Conservation (phyloP, 2,329 filamentous ascomycete genomes). For the Colletotrichum paranaense region DNA sequence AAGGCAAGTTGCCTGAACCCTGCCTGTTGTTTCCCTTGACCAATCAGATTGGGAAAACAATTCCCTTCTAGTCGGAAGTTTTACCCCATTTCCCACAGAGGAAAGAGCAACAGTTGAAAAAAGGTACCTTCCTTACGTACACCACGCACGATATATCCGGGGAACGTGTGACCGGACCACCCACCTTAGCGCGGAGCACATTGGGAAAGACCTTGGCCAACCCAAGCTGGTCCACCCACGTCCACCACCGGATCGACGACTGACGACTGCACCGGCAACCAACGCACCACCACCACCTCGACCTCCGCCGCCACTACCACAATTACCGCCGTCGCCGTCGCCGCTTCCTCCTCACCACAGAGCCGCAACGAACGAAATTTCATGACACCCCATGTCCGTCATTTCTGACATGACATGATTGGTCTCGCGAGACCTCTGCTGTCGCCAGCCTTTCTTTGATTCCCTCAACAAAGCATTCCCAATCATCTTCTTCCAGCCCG, state of each 20-base stretch:
- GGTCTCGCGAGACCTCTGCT: background rate
- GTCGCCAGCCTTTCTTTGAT: background rate
- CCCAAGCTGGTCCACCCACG: background rate
- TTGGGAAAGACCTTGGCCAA: slow-evolving; percentile 2
- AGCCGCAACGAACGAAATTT: slow-evolving; percentile 20
- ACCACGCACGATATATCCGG: background rate
- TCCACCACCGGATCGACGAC: slow-evolving; percentile 13
- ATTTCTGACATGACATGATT: slow-evolving; percentile 23
- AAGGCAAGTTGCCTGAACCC: background rate
- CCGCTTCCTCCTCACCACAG: slow-evolving; percentile 20
- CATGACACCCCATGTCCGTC: slow-evolving; percentile 15
- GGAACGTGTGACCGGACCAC: slow-evolving; percentile 9
- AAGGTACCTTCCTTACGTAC: background rate
- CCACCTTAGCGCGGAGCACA: slow-evolving; percentile 15
- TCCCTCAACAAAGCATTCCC: background rate
- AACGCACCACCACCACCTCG: slow-evolving; percentile 14
- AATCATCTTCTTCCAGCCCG: background rate
- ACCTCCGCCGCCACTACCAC: slow-evolving; percentile 5
- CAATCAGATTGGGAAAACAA: background rate
- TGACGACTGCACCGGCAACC: slow-evolving; percentile 20
- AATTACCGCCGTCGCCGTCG: background rate
- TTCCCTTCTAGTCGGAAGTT: background rate
- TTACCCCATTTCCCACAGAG: background rate
- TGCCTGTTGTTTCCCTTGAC: no score
- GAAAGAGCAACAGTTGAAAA: background rate